A percentile compares a stretch with the other conserved stretches of the same genome.
Evolutionary conservation across 1,284 basidiomycete genomes (phyloP).

Genomic region (Rhodotorula sp.): DNA sequence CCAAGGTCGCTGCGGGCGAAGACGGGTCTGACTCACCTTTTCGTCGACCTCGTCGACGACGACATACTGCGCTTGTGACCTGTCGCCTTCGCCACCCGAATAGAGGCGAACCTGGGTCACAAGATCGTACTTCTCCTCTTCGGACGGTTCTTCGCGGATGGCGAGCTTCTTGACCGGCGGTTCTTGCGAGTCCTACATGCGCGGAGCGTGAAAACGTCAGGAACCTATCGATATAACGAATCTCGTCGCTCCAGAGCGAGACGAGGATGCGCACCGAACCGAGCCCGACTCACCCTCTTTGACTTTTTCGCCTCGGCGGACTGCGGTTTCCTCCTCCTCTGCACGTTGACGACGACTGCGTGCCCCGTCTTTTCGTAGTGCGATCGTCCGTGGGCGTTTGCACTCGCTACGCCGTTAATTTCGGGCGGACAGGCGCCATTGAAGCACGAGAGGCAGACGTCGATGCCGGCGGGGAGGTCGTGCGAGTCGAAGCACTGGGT

Average conservation of each 20-base stretch:
- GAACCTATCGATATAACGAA: too few species aligned
- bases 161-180: slow-evolving; percentile 88
- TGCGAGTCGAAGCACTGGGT: slow-evolving; percentile 94
- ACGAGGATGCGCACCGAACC: neutral
- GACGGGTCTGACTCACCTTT: slow-evolving; percentile 35
- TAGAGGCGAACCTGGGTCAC: slow-evolving; percentile 71
- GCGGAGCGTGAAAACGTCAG: too few species aligned
- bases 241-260: too few species aligned
- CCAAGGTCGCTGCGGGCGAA: too few species aligned
- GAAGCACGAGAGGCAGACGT: slow-evolving; percentile 90
- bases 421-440: slow-evolving; percentile 74
- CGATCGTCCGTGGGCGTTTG: slow-evolving; percentile 65
- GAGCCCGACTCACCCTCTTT: slow-evolving; percentile 59
- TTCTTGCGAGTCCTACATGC: slow-evolving; percentile 59
- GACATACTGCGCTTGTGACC: slow-evolving; percentile 53
- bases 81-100: slow-evolving; percentile 45
- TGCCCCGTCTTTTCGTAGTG: slow-evolving; percentile 73
- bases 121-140: slow-evolving; percentile 83
- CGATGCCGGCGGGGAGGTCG: slow-evolving; percentile 73
- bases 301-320: slow-evolving; percentile 53
- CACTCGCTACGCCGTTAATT: slow-evolving; percentile 47
- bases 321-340: slow-evolving; percentile 63
- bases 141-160: slow-evolving; percentile 70
- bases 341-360: slow-evolving; percentile 74
- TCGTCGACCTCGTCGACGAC: slow-evolving; percentile 38